Evolutionary conservation across 2,329 filamentous ascomycete genomes (phyloP).

Genomic region (Corniculantispora saksenae): DNA sequence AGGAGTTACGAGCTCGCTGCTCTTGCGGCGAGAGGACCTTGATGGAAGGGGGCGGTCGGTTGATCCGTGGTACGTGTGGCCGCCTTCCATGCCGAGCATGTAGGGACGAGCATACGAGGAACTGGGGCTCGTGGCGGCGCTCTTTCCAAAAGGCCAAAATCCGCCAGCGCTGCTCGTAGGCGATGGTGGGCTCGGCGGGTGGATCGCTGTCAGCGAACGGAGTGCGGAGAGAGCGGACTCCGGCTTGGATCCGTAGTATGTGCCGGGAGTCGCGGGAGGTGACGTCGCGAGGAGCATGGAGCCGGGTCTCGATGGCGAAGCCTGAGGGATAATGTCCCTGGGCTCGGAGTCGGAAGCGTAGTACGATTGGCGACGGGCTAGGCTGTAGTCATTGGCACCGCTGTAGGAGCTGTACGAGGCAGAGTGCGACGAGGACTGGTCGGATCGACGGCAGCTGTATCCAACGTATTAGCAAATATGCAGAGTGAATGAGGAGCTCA

Average conservation of each 20-base stretch:
- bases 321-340: slow-evolving; percentile 63
- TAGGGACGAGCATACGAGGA: slow-evolving; percentile 50
- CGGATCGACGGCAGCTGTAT: slow-evolving; percentile 54
- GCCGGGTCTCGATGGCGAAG: slow-evolving; percentile 61
- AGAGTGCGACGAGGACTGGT: slow-evolving; percentile 41
- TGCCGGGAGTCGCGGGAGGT: slow-evolving; percentile 50
- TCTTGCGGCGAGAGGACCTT: slow-evolving; percentile 60
- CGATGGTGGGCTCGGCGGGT: slow-evolving; percentile 57
- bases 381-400: slow-evolving; percentile 33
- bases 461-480: slow-evolving; percentile 22
- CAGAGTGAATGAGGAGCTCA: slow-evolving; percentile 11
- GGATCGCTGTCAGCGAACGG: slow-evolving; percentile 49
- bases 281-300: slow-evolving; percentile 55
- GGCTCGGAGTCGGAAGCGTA: slow-evolving; percentile 51
- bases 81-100: slow-evolving; percentile 53
- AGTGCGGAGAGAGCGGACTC: slow-evolving; percentile 57
- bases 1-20: slow-evolving; percentile 65
- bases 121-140: slow-evolving; percentile 52
- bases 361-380: slow-evolving; percentile 45
- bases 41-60: slow-evolving; percentile 59
- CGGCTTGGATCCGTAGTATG: slow-evolving; percentile 30
- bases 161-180: slow-evolving; percentile 48
- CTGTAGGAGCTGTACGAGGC: slow-evolving; percentile 24
- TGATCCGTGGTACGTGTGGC: slow-evolving; percentile 37
- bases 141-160: slow-evolving; percentile 55